phyloP scores from a whole-genome alignment of 805 yeast genomes.

The Yamadazyma paraphyllophila region DNA sequence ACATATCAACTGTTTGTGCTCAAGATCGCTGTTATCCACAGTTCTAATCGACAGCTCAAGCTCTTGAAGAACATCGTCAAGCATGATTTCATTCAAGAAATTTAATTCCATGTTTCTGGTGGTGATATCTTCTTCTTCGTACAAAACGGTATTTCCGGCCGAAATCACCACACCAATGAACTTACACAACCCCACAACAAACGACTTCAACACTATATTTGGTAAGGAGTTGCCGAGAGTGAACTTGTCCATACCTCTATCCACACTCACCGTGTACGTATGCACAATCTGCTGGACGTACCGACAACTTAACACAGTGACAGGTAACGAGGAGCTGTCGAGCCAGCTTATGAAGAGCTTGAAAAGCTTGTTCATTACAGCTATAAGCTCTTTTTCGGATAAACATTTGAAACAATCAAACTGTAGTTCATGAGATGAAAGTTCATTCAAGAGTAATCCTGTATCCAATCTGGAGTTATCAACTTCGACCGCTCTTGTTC shows the following conservation, averaged over 20 bases:
- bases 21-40: conserved; percentile 14
- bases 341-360: conserved; percentile 70
- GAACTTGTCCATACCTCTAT: conserved; percentile 16
- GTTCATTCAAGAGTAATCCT: conserved; percentile 48
- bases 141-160: conserved; percentile 57
- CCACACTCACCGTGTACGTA: conserved; percentile 28
- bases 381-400: conserved; percentile 41
- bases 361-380: conserved; percentile 53
- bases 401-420: conserved; percentile 45
- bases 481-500: conserved; percentile 84
- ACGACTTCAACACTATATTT: conserved; percentile 51
- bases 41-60: conserved; percentile 32
- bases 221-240: conserved; percentile 22
- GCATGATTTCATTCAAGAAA: conserved; percentile 25
- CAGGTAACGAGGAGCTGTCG: conserved; percentile 69
- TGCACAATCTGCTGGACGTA: conserved; percentile 62
- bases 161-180: conserved; percentile 48
- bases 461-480: conserved; percentile 75
- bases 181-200: conserved; percentile 52
- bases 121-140: conserved; percentile 75
- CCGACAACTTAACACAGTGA: conserved; percentile 72
- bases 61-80: conserved; percentile 22
- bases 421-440: conserved; percentile 41
- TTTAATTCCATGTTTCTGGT: conserved; percentile 57
- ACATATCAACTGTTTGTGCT: conserved; percentile 12